Conservation (phyloP, 2,329 filamentous ascomycete species). For the Alternaria triticimaculans region DNA sequence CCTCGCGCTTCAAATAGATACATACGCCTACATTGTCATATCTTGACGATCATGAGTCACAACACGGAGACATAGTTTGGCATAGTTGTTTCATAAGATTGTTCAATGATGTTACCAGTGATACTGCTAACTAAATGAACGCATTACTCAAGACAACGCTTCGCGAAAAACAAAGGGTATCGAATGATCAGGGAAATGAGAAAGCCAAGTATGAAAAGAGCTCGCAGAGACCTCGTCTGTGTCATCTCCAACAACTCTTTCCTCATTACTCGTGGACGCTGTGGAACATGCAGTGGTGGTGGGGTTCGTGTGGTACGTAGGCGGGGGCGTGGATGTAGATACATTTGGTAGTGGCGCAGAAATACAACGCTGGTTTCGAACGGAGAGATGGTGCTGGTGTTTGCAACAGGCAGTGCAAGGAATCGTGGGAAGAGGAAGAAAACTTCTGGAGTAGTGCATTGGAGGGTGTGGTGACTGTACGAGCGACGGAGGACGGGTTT, state of each 20-base stretch:
- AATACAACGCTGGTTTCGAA: not conserved
- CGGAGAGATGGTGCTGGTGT: not conserved
- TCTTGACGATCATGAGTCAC: not conserved
- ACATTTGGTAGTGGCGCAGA: not conserved
- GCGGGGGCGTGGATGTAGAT: not conserved
- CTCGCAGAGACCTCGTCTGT: not conserved
- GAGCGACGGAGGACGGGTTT: not conserved
- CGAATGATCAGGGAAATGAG: constrained; percentile 14
- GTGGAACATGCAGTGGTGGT: not conserved
- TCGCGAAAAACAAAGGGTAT: constrained; percentile 23
- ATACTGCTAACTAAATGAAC: not conserved
- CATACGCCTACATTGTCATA: too few species aligned
- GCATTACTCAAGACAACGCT: not conserved
- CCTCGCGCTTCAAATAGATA: too few species aligned
- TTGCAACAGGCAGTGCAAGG: not conserved
- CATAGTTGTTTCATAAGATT: not conserved
- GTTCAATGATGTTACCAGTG: not conserved
- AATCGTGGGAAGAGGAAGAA: not conserved
- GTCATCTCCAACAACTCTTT: not conserved
- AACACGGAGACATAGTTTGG: not conserved
- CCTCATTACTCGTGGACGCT: not conserved
- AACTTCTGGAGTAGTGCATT: not conserved
- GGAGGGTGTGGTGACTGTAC: not conserved
- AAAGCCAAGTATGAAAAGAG: constrained; percentile 20
- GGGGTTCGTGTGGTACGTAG: not conserved